A percentile compares a stretch with the other conserved stretches of the same genome.
These are phyloP conservation scores for Emiliania huxleyi DNA, from an alignment of 78 protist genomes.

Conservation along the genomic window DNA sequence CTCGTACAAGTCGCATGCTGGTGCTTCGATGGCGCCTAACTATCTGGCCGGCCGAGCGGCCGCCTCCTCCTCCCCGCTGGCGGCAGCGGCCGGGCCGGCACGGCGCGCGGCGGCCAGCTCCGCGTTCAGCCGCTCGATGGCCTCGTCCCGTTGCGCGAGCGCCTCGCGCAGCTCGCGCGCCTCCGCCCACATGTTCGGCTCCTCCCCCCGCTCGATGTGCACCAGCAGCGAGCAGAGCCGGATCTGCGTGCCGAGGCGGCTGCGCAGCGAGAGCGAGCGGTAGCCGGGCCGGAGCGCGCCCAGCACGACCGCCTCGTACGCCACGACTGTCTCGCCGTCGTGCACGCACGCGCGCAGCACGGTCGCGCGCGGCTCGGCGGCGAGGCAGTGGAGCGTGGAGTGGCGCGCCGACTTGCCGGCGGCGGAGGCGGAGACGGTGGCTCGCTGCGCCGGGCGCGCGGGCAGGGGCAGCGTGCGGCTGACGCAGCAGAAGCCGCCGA, in stretches of 20 bases:
- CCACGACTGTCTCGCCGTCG: neutral
- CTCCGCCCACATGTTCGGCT: neutral
- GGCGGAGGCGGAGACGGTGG: neutral
- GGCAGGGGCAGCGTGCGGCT: neutral
- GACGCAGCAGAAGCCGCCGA: neutral
- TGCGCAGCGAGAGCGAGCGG: neutral
- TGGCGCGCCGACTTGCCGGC: no score
- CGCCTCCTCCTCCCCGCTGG: no score
- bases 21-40: no score
- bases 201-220: neutral
- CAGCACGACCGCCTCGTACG: neutral
- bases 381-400: neutral
- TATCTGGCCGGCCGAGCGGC: no score
- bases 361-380: neutral
- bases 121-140: neutral
- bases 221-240: neutral
- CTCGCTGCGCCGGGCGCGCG: neutral
- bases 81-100: no score
- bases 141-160: neutral
- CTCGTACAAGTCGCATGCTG: no score
- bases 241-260: neutral
- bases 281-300: neutral
- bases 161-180: neutral
- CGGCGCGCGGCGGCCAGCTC: neutral
- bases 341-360: neutral